Evolutionary conservation across 495 filamentous ascomycete species (phyloP).

Genomic region (Evernia prunastri): DNA sequence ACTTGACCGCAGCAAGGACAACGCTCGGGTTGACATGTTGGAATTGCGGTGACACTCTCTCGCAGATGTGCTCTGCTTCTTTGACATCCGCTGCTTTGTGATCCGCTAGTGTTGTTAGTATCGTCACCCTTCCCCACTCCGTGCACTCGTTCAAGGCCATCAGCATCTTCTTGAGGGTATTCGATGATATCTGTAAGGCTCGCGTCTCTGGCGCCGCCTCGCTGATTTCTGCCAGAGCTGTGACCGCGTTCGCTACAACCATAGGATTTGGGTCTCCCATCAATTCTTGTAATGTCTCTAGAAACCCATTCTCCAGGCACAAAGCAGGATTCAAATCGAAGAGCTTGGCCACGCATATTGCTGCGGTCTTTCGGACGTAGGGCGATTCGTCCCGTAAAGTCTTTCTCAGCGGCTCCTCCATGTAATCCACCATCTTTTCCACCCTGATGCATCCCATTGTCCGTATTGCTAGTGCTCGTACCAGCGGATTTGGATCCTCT

Average conservation of each 20-base stretch:
- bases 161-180: slow-evolving; percentile 83
- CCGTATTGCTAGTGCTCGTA: slow-evolving; percentile 88
- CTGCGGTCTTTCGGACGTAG: slow-evolving; percentile 96
- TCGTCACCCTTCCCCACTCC: slow-evolving; percentile 97
- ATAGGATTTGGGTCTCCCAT: slow-evolving; percentile 98
- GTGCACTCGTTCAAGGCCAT: slow-evolving; percentile 98
- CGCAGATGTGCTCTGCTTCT: slow-evolving; percentile 97
- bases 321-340: slow-evolving; percentile 88
- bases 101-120: slow-evolving; percentile 81
- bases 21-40: slow-evolving; percentile 98
- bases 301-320: slow-evolving; percentile 94
- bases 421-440: slow-evolving; percentile 99
- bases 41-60: slow-evolving; percentile 91
- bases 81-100: slow-evolving; percentile 81
- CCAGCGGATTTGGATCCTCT: slow-evolving; percentile 95
- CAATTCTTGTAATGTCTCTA: slow-evolving; percentile 92
- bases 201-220: slow-evolving; percentile 86
- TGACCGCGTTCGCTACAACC: slow-evolving; percentile 97
- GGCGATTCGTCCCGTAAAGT: slow-evolving; percentile 95
- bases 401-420: slow-evolving; percentile 97
- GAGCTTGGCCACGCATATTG: slow-evolving; percentile 95
- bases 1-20: slow-evolving; percentile 93
- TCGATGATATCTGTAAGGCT: slow-evolving; percentile 72
- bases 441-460: slow-evolving; percentile 99
- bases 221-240: slow-evolving; percentile 83